Base-by-base conservation (phyloP, 2,329 filamentous ascomycete species). In the Ceratocystis variospora region DNA sequence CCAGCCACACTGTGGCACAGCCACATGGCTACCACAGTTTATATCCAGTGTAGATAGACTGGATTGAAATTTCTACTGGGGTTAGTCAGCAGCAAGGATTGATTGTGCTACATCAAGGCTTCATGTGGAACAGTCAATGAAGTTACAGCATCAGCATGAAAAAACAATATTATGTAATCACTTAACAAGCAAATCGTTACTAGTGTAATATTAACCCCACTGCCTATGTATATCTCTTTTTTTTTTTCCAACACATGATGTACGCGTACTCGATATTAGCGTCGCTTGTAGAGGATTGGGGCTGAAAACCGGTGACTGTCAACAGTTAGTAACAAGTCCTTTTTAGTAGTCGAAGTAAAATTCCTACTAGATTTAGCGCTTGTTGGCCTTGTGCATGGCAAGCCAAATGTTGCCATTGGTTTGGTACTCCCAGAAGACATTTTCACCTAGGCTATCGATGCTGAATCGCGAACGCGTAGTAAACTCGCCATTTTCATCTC, bases 401-500 rank as follows among this genome's bases (percentile, higher is more conserved):
- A 59, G 33, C 55, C 55, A 59, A 37, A 37, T 4, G 17, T 59
- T 37, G 17, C 55, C 55, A 25, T 31, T 37, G 25, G 15, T n/a
- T 37, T 59, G 55, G 2, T 59, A 19, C 6, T 59, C 5, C 55
- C 55, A 59, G 17, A 37, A 15, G 70, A 78, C 79, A 65, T 79
- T 76, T 22, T 53, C 63, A 33, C 79, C 79, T 71, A 84, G 78
- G 71, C 78, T 77, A 72, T 87, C 84, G 73, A 87, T 83, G 64
- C 82, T 81, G 73, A 79, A 79, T 41, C 83, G 81, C 73, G 79
- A 83, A 72, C 82, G 80, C 73, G 84, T 78, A 45, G 79, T 81
- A 80, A 80, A 86, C 68, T 80, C 79, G 62, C 81, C 80, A 73
- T 87, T 83, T 70, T 81, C 74, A 75, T 87, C 83, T 67, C 82